These are phyloP conservation scores for Apiospora saccharicola DNA, from an alignment of 2,329 filamentous ascomycete species.

Conservation along the genomic window DNA sequence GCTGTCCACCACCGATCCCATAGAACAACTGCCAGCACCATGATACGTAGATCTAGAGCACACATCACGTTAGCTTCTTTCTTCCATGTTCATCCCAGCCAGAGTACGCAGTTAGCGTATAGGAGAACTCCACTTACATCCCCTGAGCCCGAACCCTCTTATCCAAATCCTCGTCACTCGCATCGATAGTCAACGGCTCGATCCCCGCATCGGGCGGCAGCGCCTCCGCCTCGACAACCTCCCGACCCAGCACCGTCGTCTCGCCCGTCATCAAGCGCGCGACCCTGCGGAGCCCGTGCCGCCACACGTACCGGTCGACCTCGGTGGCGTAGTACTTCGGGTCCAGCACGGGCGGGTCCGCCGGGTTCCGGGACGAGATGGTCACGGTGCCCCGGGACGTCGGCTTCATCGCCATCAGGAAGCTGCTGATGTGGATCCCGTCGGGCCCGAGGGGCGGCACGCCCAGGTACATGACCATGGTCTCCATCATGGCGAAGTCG, in stretches of 20 bases:
- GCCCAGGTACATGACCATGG: not conserved
- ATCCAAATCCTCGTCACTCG: constrained; percentile 20
- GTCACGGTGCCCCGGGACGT: constrained; percentile 17
- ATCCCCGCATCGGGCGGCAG: not conserved
- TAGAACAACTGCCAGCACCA: constrained; percentile 31
- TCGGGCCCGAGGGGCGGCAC: not conserved
- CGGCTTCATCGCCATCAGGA: constrained; percentile 30
- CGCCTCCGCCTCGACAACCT: constrained; percentile 11
- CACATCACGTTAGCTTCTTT: not conserved
- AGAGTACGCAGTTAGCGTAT: not conserved
- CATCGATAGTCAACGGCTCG: not conserved
- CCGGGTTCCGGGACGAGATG: not conserved
- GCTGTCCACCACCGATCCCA: constrained; percentile 32
- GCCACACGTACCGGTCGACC: constrained; percentile 1
- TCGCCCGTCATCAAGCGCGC: not conserved
- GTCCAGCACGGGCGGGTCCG: not conserved
- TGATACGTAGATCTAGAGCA: constrained; percentile 26
- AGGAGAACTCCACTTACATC: not conserved
- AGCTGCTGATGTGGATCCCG: constrained; percentile 11
- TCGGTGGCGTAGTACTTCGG: constrained; percentile 14
- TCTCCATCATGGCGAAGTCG: not conserved
- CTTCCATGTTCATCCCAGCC: not conserved
- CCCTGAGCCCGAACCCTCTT: not conserved
- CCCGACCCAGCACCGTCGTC: not conserved
- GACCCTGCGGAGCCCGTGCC: not conserved